Conservation (phyloP, 2,329 filamentous ascomycete species). For the Alternaria conjuncta region DNA sequence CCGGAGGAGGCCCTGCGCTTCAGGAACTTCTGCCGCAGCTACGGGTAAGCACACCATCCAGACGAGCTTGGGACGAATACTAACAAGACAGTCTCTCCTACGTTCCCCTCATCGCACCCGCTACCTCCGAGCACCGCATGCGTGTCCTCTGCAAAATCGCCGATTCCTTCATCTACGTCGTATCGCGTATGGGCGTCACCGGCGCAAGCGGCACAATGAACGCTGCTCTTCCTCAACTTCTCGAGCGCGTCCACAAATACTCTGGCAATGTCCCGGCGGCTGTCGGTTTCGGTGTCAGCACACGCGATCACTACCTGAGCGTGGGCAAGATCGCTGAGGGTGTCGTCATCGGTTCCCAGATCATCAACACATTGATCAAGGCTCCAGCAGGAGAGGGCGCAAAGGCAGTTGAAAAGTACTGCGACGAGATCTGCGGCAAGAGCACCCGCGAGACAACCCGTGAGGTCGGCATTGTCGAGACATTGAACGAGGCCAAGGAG, state of each 20-base stretch:
- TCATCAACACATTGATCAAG: constrained; percentile 79
- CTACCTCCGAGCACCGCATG: constrained; percentile 92
- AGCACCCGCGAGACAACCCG: constrained; percentile 61
- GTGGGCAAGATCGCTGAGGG: constrained; percentile 86
- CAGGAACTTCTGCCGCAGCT: constrained; percentile 79
- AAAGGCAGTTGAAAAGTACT: constrained; percentile 84
- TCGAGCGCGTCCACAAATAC: constrained; percentile 87
- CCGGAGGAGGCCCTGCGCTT: constrained; percentile 96
- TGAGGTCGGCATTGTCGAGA: constrained; percentile 74
- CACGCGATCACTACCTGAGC: constrained; percentile 87
- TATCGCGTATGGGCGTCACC: constrained; percentile 95
- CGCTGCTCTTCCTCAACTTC: constrained; percentile 77
- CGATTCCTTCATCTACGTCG: constrained; percentile 98
- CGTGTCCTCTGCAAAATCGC: constrained; percentile 94
- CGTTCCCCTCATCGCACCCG: constrained; percentile 93
- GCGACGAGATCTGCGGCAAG: constrained; percentile 72
- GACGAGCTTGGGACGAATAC: neutral
- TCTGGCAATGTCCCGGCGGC: constrained; percentile 90
- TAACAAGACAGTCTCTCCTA: constrained; percentile 74
- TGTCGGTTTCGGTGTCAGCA: constrained; percentile 96
- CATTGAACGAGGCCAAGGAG: constrained; percentile 66
- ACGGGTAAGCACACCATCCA: constrained; percentile 62
- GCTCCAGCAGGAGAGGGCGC: constrained; percentile 70
- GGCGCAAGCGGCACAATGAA: constrained; percentile 86
- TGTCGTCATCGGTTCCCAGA: constrained; percentile 95